phyloP scores from a whole-genome alignment of 1,284 basidiomycete species.

The Cerrena zonata region DNA sequence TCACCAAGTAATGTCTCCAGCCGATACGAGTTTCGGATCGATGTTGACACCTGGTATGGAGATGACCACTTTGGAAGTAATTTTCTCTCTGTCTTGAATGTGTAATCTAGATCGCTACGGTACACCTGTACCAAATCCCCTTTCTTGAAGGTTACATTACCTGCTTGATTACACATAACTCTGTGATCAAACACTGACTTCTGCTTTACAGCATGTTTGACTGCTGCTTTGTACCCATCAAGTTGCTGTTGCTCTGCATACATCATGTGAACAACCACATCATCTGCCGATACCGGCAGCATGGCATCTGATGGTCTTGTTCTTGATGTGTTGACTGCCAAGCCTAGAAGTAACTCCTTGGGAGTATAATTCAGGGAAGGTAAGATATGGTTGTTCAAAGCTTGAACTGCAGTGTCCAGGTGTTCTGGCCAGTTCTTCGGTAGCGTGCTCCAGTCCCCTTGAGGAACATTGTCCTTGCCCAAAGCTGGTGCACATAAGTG shows the following conservation, averaged over 20 bases:
- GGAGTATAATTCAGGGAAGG: conserved; percentile 22
- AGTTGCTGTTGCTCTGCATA: conserved; percentile 27
- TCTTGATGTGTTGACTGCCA: conserved; percentile 21
- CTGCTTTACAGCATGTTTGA: conserved; percentile 13
- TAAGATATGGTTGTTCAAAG: conserved; percentile 23
- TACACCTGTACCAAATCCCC: conserved; percentile 12
- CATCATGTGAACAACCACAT: conserved; percentile 20
- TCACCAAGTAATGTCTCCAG: conserved; percentile 14
- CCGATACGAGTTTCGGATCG: conserved; percentile 21
- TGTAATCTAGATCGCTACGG: conserved; percentile 16
- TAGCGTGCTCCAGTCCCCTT: conserved; percentile 5
- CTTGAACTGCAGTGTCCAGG: conserved; percentile 24
- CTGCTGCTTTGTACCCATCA: conserved; percentile 22
- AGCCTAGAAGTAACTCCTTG: conserved; percentile 26
- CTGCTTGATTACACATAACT: conserved; percentile 9
- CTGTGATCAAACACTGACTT: conserved; percentile 18
- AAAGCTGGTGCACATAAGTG: conserved; percentile 29
- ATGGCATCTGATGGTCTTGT: conserved; percentile 10
- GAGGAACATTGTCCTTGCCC: conserved; percentile 23
- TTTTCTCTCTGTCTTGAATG: conserved; percentile 18
- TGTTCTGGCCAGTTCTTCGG: conserved; percentile 28
- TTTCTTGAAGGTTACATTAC: conserved; percentile 16
- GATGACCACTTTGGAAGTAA: conserved; percentile 23
- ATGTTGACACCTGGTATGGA: conserved; percentile 13
- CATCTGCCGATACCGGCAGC: conserved; percentile 1